Evolutionary conservation across 2,329 filamentous ascomycete genomes (phyloP), one percentile per base, ranked within the genome.

Genomic region (Fusarium pseudocircinatum): DNA sequence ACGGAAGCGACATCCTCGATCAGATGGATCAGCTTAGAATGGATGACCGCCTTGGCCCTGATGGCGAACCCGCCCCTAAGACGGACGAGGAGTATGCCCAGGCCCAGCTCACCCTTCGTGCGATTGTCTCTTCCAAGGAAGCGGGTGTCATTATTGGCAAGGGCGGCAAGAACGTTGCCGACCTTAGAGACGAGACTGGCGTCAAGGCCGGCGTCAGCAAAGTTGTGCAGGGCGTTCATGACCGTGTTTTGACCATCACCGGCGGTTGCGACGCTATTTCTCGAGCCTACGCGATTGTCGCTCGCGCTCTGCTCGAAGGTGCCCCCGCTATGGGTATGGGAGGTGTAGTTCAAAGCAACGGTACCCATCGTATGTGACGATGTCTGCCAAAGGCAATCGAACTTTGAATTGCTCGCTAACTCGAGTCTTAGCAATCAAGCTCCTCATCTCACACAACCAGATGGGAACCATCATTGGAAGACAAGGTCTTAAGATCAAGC

Each of bases 401-500:
- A 46, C 15, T 30, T 24, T n/a, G 34, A 32, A 30, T 32, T 34
- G 44, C 54, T 20, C 18, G 57, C 73, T 79, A 62, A 78, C 72
- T 40, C 22, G 13, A 34, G 50, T 22, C 69, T 28, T 76, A 99
- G 96, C 96, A 70, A 94, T 99, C 83, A 97, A 97, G 81, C 92
- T 99, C 37, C 92, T 99, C 82, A 98, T 99, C 83, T 99, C 96
- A 39, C 96, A 99, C 87, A 98, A 98, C 83, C 96, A 99, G 85
- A 99, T 99, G 96, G 96, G 96, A 72, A 99, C 96, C 79, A 98
- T 99, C 85, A 99, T 99, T 81, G 96, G 96, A 79, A 92, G 95
- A 75, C 94, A 97, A 83, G 96, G 96, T 67, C 88, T 98, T 76
- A 99, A 98, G 88, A 99, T 99, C 88, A 99, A 99, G 89, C 94